Evolutionary conservation across 2,329 filamentous ascomycete species (phyloP), one percentile per base, ranked within the genome.

Genomic region (Fusarium falciforme): DNA sequence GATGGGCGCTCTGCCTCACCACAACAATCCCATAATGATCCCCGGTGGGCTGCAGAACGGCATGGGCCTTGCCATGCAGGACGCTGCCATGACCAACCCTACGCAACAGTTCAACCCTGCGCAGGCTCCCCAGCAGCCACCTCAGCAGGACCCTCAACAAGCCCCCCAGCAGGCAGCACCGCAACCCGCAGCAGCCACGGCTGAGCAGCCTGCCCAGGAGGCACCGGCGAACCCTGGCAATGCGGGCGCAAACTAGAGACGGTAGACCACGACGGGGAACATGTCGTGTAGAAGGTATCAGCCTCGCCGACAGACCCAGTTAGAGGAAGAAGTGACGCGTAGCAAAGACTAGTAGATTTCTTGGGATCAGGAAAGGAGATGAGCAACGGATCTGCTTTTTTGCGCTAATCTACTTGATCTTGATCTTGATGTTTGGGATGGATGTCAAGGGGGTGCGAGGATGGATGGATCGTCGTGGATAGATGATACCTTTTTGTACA

Each of bases 401-500:
- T 60, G 66, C 40, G 52, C 42, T 66, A 55, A 35, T 55, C 67
- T 35, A 62, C 66, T 33, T 58, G 31, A 47, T 67, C 47, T 70
- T 40, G 52, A 57, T 55, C 25, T 47, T 47, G 44, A 40, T 58
- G 14, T 25, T 55, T 61, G 42, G 42, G 42, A 47, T 47, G 42
- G 22, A 40, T 63, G 52, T 64, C 40, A 42, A 38, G 31, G 17
- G 22, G 40, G 25, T 14, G 52, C 22, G 22, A 3, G 27, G 57
- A 66, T 42, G 38, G 47, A 36, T 55, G 27, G 57, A 66, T 49
- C 40, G 58, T 36, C 55, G 70, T 64, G 61, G 65, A 77, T 77
- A 69, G 65, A 78, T 69, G 72, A 78, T 78, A 77, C 71, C 72
- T 57, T 36, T 76, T 70, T 77, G 76, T 78, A 78, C 70, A 75